Base-by-base conservation (phyloP, 495 filamentous ascomycete species). In the Usnea hakonensis region DNA sequence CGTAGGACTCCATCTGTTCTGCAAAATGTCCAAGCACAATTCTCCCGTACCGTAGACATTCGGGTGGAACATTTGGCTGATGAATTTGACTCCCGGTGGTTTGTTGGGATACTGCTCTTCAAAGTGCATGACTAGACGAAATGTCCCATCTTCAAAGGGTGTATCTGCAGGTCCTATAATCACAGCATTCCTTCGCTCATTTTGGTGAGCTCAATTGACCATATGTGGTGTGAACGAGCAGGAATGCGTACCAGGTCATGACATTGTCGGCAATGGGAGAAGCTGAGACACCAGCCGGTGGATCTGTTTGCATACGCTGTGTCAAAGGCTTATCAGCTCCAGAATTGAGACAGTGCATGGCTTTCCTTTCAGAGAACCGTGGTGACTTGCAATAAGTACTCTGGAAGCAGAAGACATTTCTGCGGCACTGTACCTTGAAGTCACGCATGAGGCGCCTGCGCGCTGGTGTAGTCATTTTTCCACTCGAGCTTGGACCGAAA, bases 81-180 rank as follows among this genome's bases (percentile, higher is more conserved):
- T 95, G 73, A 98, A 98, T 71, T 97, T 97, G 72, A 97, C 94
- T 3, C 90, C 89, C 0, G 94, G 94, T 2, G 94, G 94, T 71
- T 97, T 97, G 77, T 97, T 98, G 16, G 94, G 94, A 68, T 98
- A 98, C 63, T 94, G 90, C 71, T 98, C 94, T 71, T 97, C 94
- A 63, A 98, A 98, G 68, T 97, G 91, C 94, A 98, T 97, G 55
- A 97, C 92, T 10, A 98, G 84, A 52, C 92, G 82, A 74, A 98
- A 98, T 11, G 95, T 98, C 55, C 94, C 94, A 77, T 98, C 94
- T 76, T 98, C 94, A 72, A 98, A 98, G 13, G 95, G 93, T 0
- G 94, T 98, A 67, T 98, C 94, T 44, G 91, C 91, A 50, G 94
- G 94, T 28, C 94, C 94, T 65, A 98, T 97, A 64, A 98, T 98